Evolutionary conservation across 441 rosid genomes (phyloP).

Genomic region (Eugenia klotzschiana): DNA sequence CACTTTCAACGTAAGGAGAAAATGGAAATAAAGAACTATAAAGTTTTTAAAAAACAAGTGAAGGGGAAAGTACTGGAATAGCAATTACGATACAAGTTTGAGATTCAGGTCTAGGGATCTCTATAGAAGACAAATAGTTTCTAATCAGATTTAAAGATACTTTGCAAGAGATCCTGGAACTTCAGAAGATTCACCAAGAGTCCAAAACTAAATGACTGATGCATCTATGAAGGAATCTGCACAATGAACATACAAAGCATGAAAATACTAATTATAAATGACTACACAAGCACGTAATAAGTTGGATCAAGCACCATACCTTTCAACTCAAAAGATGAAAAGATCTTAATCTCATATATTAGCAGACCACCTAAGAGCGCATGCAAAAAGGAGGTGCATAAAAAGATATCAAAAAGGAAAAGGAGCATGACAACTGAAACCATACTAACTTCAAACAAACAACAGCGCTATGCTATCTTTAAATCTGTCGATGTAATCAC

Average conservation of each 20-base stretch:
- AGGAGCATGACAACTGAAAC: neutral
- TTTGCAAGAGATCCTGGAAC: slow-evolving; percentile 19
- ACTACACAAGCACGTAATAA: neutral
- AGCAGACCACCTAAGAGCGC: neutral
- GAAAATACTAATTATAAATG: slow-evolving; percentile 1
- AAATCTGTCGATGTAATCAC: neutral
- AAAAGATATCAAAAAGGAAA: neutral
- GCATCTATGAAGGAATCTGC: slow-evolving; percentile 22
- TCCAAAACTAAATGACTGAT: slow-evolving; percentile 19
- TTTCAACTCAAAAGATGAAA: neutral
- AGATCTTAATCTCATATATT: neutral
- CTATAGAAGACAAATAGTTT: slow-evolving; percentile 1
- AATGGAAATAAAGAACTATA: neutral
- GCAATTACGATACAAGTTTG: slow-evolving; percentile 3
- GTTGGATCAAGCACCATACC: neutral
- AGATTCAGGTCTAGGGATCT: neutral
- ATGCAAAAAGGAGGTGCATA: neutral
- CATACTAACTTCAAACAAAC: neutral
- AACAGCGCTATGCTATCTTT: neutral
- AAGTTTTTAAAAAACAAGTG: slow-evolving; percentile 2
- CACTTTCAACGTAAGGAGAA: neutral
- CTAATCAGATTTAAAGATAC: slow-evolving; percentile 1
- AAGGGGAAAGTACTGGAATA: neutral
- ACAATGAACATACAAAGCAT: slow-evolving; percentile 16
- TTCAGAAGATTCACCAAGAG: slow-evolving; percentile 28